Conservation (phyloP, 805 yeast genomes). For the Kazachstania africana region DNA sequence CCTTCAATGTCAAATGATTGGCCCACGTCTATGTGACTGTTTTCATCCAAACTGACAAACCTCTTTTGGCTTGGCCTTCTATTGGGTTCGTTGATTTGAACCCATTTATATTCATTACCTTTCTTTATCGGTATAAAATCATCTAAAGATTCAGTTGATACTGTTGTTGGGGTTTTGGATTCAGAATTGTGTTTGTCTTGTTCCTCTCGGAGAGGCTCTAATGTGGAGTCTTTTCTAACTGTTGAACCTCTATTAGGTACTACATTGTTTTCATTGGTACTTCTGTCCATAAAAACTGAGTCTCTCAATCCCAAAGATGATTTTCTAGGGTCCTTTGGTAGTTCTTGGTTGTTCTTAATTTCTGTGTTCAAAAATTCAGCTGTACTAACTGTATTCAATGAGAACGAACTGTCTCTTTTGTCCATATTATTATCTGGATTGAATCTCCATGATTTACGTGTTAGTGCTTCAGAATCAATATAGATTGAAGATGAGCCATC, state of each 20-base stretch:
- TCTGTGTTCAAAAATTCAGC: constrained; percentile 53
- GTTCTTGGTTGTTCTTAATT: constrained; percentile 48
- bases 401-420: constrained; percentile 50
- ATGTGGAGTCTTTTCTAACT: not conserved
- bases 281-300: constrained; percentile 27
- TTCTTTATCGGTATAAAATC: constrained; percentile 26
- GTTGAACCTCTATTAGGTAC: not conserved
- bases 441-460: constrained; percentile 50
- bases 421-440: constrained; percentile 17
- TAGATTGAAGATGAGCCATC: constrained; percentile 21
- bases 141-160: constrained; percentile 19
- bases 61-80: constrained; percentile 27
- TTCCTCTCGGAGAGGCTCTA: constrained; percentile 10
- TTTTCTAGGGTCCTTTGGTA: constrained; percentile 33
- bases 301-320: constrained; percentile 31
- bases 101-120: constrained; percentile 23
- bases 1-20: constrained; percentile 25
- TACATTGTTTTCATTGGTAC: not conserved
- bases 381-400: constrained; percentile 77
- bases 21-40: constrained; percentile 24
- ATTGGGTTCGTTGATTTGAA: constrained; percentile 16
- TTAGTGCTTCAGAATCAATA: constrained; percentile 24
- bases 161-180: constrained; percentile 4
- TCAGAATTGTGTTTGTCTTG: constrained; percentile 2
- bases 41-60: constrained; percentile 27